Evolutionary conservation across 2,329 filamentous ascomycete genomes (phyloP).

Genomic region (Aspergillus ochraceus): DNA sequence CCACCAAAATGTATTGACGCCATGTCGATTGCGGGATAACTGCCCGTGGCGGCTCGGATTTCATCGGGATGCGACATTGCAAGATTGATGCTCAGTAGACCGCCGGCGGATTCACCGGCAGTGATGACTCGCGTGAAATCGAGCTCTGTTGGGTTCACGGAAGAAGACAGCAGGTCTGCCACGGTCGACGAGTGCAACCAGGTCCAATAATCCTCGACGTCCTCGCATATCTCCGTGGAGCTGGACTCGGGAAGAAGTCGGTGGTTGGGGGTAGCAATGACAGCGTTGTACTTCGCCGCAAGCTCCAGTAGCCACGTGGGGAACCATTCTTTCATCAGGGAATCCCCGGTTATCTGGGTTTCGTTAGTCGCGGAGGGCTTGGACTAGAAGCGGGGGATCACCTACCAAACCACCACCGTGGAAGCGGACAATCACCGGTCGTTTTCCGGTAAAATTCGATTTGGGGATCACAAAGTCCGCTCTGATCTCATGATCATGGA

Average conservation of each 20-base stretch:
- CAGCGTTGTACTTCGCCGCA: conserved; percentile 40
- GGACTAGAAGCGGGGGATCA: neutral
- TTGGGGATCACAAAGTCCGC: conserved; percentile 42
- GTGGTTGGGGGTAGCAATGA: conserved; percentile 52
- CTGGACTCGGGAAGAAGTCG: conserved; percentile 53
- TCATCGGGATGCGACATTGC: conserved; percentile 27
- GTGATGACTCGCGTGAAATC: conserved; percentile 29
- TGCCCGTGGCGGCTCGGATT: conserved; percentile 30
- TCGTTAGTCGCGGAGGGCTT: conserved; percentile 4
- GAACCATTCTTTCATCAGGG: conserved; percentile 28
- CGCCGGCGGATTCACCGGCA: conserved; percentile 33
- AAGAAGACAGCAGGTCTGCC: conserved; percentile 10
- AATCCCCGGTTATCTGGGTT: conserved; percentile 31
- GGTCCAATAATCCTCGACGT: conserved; percentile 50
- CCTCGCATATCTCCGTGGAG: conserved; percentile 48
- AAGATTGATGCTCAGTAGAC: conserved; percentile 28
- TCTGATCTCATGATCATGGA: conserved; percentile 37
- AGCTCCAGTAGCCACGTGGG: conserved; percentile 41
- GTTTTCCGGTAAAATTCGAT: conserved; percentile 30
- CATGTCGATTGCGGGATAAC: conserved; percentile 36
- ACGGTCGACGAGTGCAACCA: conserved; percentile 39
- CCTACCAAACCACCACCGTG: conserved; percentile 48
- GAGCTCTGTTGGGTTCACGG: conserved; percentile 15
- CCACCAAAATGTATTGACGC: conserved; percentile 17
- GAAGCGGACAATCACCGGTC: conserved; percentile 44